Conservation (phyloP, 2,329 filamentous ascomycete genomes). For the Verticillium longisporum region DNA sequence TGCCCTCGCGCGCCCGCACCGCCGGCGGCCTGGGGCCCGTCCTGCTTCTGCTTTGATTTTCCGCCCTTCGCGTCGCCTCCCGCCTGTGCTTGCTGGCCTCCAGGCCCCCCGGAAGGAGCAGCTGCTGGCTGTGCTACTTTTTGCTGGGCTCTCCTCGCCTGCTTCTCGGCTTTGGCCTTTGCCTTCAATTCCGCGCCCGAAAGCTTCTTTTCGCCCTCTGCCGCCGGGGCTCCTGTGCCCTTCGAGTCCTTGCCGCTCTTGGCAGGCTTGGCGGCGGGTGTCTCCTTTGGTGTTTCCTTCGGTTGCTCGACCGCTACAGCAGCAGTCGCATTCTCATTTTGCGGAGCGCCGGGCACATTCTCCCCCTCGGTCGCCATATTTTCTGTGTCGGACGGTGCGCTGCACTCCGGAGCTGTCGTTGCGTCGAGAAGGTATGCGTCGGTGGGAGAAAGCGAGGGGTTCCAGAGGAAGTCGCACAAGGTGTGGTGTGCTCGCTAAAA, state of each 20-base stretch:
- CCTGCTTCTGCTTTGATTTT: conserved; percentile 41
- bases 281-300: neutral
- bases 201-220: conserved; percentile 45
- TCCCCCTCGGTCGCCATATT: neutral
- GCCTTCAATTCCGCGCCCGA: conserved; percentile 80
- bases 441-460: neutral
- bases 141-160: conserved; percentile 69
- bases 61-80: conserved; percentile 37
- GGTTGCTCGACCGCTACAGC: neutral
- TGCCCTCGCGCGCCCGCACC: conserved; percentile 21
- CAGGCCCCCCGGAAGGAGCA: conserved; percentile 27
- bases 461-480: neutral
- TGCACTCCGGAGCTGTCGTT: neutral
- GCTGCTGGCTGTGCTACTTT: conserved; percentile 47
- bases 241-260: conserved; percentile 3
- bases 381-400: neutral
- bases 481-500: neutral
- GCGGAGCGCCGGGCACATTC: neutral
- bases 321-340: neutral
- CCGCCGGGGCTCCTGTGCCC: conserved; percentile 1
- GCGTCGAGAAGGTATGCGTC: neutral
- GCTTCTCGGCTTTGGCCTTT: conserved; percentile 84
- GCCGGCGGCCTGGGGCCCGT: conserved; percentile 24
- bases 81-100: conserved; percentile 21
- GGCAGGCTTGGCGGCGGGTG: conserved; percentile 2